phyloP scores from a whole-genome alignment of 352 stramenopile species.

The Thalassiosira livingstoniorum region DNA sequence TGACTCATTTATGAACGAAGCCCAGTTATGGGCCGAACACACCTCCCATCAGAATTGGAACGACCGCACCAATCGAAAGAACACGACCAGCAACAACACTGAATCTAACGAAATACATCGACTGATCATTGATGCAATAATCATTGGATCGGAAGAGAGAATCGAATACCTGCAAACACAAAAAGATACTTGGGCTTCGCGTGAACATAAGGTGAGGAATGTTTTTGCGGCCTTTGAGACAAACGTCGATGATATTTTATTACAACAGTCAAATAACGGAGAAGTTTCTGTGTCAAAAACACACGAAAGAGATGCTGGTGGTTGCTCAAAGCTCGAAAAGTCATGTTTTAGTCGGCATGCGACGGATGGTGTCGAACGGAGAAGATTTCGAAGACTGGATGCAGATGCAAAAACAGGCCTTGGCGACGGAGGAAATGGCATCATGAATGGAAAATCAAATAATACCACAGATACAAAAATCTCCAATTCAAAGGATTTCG shows the following conservation, averaged over 20 bases:
- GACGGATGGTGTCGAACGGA: no score
- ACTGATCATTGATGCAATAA: slow-evolving; percentile 30
- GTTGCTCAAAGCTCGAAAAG: no score
- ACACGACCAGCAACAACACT: not conserved
- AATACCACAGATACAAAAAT: no score
- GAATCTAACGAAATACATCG: not conserved
- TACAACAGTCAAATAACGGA: not conserved
- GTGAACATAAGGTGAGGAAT: slow-evolving; percentile 17
- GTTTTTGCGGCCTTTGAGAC: slow-evolving; percentile 31
- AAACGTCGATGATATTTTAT: slow-evolving; percentile 13
- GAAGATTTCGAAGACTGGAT: no score
- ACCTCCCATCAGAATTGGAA: not conserved
- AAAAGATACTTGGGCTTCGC: slow-evolving; percentile 21
- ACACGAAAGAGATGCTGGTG: no score
- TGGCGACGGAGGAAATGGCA: no score
- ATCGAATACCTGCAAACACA: slow-evolving; percentile 6
- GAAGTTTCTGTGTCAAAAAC: no score
- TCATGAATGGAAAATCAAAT: no score
- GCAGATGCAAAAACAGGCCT: no score
- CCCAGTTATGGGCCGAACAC: slow-evolving; percentile 14
- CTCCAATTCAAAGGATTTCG: no score
- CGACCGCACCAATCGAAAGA: not conserved
- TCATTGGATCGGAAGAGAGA: slow-evolving; percentile 15
- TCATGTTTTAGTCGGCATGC: no score
- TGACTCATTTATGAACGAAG: not conserved